These are phyloP conservation scores for Backusella australiensis DNA, from an alignment of 192 early-diverging fungal genomes.

Conservation along the genomic window DNA sequence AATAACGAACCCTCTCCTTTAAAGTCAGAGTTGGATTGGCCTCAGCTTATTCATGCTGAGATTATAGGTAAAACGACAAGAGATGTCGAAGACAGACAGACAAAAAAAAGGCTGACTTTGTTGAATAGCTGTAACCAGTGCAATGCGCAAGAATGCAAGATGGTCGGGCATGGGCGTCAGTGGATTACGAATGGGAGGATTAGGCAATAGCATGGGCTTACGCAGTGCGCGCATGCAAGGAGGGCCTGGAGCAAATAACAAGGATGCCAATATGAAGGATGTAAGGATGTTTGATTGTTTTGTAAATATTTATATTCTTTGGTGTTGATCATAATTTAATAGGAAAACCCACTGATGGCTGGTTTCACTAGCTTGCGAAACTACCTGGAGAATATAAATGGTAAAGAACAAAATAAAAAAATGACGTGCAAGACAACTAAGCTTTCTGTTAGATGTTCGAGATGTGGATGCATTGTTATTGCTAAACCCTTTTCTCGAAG, in stretches of 20 bases:
- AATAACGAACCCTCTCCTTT: not conserved
- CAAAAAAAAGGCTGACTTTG: not conserved
- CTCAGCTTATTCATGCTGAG: slow-evolving; percentile 70
- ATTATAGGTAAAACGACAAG: slow-evolving; percentile 45
- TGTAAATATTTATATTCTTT: not conserved
- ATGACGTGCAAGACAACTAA: too few species aligned
- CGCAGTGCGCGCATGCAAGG: slow-evolving; percentile 38
- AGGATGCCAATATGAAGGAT: slow-evolving; percentile 45
- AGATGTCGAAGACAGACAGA: too few species aligned
- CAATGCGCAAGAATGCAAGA: slow-evolving; percentile 81
- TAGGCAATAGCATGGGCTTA: slow-evolving; percentile 61
- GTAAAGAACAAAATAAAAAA: slow-evolving; percentile 26
- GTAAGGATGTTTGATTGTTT: slow-evolving; percentile 25
- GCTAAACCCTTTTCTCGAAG: slow-evolving; percentile 90
- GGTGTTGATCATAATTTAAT: not conserved
- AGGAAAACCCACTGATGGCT: slow-evolving; percentile 67
- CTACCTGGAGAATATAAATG: slow-evolving; percentile 47
- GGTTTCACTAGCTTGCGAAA: slow-evolving; percentile 67
- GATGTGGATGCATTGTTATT: slow-evolving; percentile 67
- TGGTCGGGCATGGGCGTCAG: slow-evolving; percentile 66
- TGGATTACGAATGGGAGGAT: slow-evolving; percentile 53
- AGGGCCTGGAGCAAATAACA: slow-evolving; percentile 9
- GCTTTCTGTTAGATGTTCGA: slow-evolving; percentile 42
- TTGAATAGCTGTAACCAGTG: slow-evolving; percentile 55
- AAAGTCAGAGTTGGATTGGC: slow-evolving; percentile 64